These are phyloP conservation scores for Hericium erinaceus DNA, from an alignment of 768 basidiomycete genomes.

Conservation along the genomic window DNA sequence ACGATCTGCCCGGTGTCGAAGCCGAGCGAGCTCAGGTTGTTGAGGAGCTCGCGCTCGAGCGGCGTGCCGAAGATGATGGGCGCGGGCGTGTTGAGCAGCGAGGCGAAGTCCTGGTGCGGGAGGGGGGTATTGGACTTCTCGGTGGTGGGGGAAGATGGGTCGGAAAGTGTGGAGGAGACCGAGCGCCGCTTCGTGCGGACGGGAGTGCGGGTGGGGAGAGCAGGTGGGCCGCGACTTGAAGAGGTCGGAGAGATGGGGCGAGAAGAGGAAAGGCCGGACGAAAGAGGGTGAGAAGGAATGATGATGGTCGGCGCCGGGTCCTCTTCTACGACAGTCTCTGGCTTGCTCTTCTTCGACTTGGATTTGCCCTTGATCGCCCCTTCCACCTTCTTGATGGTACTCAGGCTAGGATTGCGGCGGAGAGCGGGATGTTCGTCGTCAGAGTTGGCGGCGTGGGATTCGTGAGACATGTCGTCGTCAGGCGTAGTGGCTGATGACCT, in stretches of 20 bases:
- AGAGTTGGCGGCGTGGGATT: not conserved
- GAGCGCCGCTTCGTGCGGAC: conserved; percentile 93
- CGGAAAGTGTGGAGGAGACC: conserved; percentile 79
- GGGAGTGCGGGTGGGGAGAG: conserved; percentile 74
- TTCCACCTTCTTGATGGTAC: conserved; percentile 42
- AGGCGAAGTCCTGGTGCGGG: conserved; percentile 48
- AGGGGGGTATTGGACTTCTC: conserved; percentile 24
- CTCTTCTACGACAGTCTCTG: conserved; percentile 48
- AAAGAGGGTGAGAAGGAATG: not conserved
- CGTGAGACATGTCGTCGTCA: conserved; percentile 28
- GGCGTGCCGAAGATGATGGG: conserved; percentile 85
- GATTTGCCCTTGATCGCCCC: not conserved
- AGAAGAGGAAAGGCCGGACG: conserved; percentile 17
- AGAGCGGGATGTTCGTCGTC: conserved; percentile 23
- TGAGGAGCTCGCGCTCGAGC: conserved; percentile 72
- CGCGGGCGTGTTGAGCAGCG: conserved; percentile 52
- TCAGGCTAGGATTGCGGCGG: conserved; percentile 46
- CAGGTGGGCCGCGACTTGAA: conserved; percentile 35
- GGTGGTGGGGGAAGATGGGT: conserved; percentile 39
- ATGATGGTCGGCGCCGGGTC: conserved; percentile 15
- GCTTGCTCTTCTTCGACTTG: conserved; percentile 23
- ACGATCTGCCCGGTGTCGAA: conserved; percentile 92
- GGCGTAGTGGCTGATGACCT: conserved; percentile 50
- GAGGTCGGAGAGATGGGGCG: conserved; percentile 17
- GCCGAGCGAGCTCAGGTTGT: conserved; percentile 63